Evolutionary conservation across 257 asterid species (phyloP), one percentile per base, ranked within the genome.

Genomic region (Paulownia fortunei): DNA sequence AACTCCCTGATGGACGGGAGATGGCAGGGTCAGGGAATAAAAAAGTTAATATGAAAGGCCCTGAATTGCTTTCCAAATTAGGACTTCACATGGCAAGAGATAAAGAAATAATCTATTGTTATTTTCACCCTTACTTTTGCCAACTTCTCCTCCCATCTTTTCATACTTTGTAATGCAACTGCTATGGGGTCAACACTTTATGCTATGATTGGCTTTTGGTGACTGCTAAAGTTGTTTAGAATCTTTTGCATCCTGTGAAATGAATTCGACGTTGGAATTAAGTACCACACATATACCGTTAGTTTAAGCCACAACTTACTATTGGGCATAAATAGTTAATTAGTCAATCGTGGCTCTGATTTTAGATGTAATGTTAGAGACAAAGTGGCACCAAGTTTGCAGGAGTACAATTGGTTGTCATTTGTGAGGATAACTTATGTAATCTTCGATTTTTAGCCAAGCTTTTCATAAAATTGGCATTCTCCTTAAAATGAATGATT

Each of bases 151-250:
- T 2, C 44, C n/a, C 34, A 58, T 23, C 18, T 27, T 3, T 36
- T 37, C 24, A 16, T 16, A 71, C 52, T 9, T 0, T 21, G 26
- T 54, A 4, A 72, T 19, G 76, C 37, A 55, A 19, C 30, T 52
- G 76, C 49, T 24, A 26, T 52, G 76, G 51, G 5, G 30, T 52
- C 16, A 32, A 32, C 34, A 1, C 30, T 49, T 2, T 27, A n/a
- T 68, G 60, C 16, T 46, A 26, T 46, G 24, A 27, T 46, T 46
- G 9, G 72, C n/a, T 26, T 73, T 73, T 42, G 36, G 27, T 27
- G 49, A 30, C 49, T 6, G 51, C 37, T 75, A 34, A 23, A 59
- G 74, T 76, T 74, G n/a, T 37, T 34, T 23, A 56, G 12, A 56
- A 56, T 3, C 3, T 0, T 6, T 49, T 51, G 21, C 64, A 47